Base-by-base conservation (phyloP, 2,329 filamentous ascomycete species). In the Lizonia empirigonia region DNA sequence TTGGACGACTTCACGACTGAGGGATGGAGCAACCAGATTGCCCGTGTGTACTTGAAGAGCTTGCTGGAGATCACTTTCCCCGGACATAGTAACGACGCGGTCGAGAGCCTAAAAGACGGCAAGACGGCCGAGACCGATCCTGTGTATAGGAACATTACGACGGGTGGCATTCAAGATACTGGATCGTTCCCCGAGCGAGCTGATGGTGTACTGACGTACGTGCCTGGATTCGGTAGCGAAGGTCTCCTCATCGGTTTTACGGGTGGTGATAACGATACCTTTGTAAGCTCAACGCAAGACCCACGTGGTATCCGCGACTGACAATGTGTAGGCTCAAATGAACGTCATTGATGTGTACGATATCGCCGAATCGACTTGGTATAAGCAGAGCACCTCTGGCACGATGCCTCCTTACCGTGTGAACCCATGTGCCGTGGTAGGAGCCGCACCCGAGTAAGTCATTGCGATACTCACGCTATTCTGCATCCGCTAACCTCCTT, bases 311-410 rank as follows among this genome's bases (percentile, higher is more conserved):
- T 1, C 15, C 9, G 6, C 32, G 5, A 16, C 60, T 65, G 49
- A 65, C 33, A 13, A 15, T n/a, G 8, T 7, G 3, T 39, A 81
- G 79, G 83, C 81, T 0, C 78, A 80, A 13, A 91, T 93, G 76
- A 91, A 85, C 39, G 80, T 83, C 13, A 86, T 92, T 30, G 87
- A 92, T 59, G 83, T 93, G n/a, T 94, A 90, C 69, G 90, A 94
- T 64, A 83, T 93, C 50, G 87, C 83, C 4, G 81, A 74, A 23
- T 79, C 82, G 2, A 81, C 78, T 6, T 94, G 90, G 90, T 90
- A 88, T 66, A 86, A 85, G 60, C 90, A 94, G 69, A 76, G 81
- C 3, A 90, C 89, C 0, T 78, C 77, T 3, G 84, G 82, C 2
- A 77, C 78, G 0, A 80, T 79, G 4, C 86, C 87, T 0, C 75